Evolutionary conservation across 257 asterid species (phyloP).

Genomic region (Rauvolfia tetraphylla): DNA sequence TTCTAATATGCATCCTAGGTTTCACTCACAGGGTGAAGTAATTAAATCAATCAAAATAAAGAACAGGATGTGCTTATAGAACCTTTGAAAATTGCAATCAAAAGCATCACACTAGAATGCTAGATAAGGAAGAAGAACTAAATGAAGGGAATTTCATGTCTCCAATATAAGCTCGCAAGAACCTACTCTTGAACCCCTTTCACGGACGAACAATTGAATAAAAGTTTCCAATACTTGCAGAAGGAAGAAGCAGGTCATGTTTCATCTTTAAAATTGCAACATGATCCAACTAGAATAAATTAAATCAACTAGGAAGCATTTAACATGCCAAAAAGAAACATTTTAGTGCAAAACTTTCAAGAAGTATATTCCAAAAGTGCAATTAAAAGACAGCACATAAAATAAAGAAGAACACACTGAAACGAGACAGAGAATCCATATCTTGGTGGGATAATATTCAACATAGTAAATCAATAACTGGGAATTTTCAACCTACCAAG

Average conservation of each 20-base stretch:
- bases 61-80: not conserved
- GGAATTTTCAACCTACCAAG: constrained; percentile 50
- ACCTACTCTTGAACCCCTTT: not conserved
- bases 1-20: not conserved
- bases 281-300: not conserved
- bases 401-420: not conserved
- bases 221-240: not conserved
- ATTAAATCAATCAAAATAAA: not conserved
- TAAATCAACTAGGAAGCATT: not conserved
- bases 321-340: not conserved
- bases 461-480: not conserved
- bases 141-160: not conserved
- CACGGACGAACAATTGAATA: not conserved
- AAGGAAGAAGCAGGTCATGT: not conserved
- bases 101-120: not conserved
- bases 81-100: too few species aligned
- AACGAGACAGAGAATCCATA: constrained; percentile 1
- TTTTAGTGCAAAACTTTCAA: not conserved
- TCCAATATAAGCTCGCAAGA: not conserved
- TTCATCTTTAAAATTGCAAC: not conserved
- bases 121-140: not conserved
- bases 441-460: not conserved
- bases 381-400: not conserved
- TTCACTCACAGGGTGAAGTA: not conserved
- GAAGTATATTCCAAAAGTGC: not conserved